Evolutionary conservation across 257 asterid genomes (phyloP).

Genomic region (Thymus quinquecostatus): DNA sequence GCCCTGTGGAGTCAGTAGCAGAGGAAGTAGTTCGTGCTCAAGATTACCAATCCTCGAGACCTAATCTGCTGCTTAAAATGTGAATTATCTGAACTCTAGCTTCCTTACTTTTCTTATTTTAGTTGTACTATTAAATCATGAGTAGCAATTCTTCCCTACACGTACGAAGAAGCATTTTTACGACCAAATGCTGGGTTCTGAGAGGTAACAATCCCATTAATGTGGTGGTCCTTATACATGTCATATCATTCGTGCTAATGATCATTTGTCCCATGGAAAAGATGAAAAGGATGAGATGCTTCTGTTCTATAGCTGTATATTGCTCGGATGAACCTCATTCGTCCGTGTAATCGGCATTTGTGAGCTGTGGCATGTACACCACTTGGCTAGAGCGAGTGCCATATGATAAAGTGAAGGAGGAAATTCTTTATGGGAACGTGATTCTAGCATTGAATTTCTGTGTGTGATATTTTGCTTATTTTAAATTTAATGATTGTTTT

Average conservation of each 20-base stretch:
- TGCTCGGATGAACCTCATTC: neutral
- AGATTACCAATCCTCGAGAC: constrained; percentile 9
- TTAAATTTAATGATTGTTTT: constrained; percentile 15
- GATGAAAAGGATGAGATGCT: neutral
- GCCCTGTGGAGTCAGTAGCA: neutral
- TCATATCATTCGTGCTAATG: neutral
- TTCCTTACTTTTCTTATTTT: neutral
- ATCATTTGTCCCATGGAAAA: neutral
- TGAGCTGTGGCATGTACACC: constrained; percentile 24
- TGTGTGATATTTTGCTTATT: neutral
- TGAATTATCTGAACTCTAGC: constrained; percentile 8
- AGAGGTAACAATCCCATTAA: neutral
- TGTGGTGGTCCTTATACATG: neutral
- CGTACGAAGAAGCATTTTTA: neutral
- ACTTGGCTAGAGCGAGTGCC: no score
- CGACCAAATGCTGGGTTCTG: neutral
- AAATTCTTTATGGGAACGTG: constrained; percentile 28
- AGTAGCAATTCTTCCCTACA: neutral
- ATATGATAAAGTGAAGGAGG: constrained; percentile 14
- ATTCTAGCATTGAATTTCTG: constrained; percentile 33
- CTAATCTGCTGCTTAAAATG: neutral
- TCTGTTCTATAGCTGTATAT: constrained; percentile 14
- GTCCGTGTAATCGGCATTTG: neutral
- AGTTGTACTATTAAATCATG: neutral
- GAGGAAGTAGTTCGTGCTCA: constrained; percentile 3